Conservation (phyloP, 106 monocot genomes). For the Xerophyta viscosa region DNA sequence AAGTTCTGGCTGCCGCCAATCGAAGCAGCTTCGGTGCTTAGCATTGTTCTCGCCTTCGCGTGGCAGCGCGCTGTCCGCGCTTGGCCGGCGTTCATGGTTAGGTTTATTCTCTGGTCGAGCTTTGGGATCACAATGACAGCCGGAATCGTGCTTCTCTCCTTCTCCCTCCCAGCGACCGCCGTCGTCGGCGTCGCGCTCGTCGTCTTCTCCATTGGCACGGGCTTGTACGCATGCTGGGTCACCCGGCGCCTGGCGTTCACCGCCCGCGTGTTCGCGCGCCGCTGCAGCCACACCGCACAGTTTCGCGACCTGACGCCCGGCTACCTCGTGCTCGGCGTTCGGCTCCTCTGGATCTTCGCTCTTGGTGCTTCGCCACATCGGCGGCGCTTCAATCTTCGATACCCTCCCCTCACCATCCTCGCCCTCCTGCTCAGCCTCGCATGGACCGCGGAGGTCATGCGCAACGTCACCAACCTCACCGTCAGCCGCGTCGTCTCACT, state of each 20-base stretch:
- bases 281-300: slow-evolving; percentile 42
- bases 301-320: slow-evolving; percentile 72
- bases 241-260: slow-evolving; percentile 63
- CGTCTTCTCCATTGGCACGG: slow-evolving; percentile 61
- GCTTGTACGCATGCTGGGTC: slow-evolving; percentile 87
- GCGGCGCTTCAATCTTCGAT: slow-evolving; percentile 72
- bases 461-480: slow-evolving; percentile 85
- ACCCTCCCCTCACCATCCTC: slow-evolving; percentile 61
- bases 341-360: slow-evolving; percentile 72
- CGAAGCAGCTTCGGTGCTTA: slow-evolving; percentile 45
- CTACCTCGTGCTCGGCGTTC: slow-evolving; percentile 60
- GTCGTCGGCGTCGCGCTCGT: slow-evolving; percentile 51
- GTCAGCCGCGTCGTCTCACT: slow-evolving; percentile 81
- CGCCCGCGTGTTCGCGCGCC: slow-evolving; percentile 38
- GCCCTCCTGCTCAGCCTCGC: slow-evolving; percentile 64
- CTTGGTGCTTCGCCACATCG: slow-evolving; percentile 91
- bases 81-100: slow-evolving; percentile 49
- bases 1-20: slow-evolving; percentile 80
- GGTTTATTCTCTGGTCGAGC: slow-evolving; percentile 69
- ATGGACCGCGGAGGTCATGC: slow-evolving; percentile 98
- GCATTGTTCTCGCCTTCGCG: slow-evolving; percentile 66
- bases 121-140: slow-evolving; percentile 61
- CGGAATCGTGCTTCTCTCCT: slow-evolving; percentile 76
- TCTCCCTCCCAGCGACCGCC: slow-evolving; percentile 60
- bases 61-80: slow-evolving; percentile 77